Base-by-base conservation (phyloP, 352 stramenopile species). In the Peronospora belbahrii region DNA sequence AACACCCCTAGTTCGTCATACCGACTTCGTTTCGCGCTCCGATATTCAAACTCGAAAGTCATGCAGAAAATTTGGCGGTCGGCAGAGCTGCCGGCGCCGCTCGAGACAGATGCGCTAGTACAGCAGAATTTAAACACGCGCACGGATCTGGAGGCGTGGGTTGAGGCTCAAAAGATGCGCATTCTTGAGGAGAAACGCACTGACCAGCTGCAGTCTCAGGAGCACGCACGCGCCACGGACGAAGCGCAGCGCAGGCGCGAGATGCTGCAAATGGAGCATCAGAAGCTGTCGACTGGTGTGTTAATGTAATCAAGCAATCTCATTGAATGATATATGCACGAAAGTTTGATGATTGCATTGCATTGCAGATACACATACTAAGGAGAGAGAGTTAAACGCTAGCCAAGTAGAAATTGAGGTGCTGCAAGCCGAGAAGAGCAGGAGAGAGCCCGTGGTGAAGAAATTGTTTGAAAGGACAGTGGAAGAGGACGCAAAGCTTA, bases 391-490 rank as follows among this genome's bases (percentile, higher is more conserved):
- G 34, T 48, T 85, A 30, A 74, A 60, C 17, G 59, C 62, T 11
- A 69, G 73, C 36, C 53, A 85, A 39, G 62, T 84, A 42, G 76
- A 88, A 59, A 83, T 88, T 41, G 69, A 85, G 39, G 65, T 85
- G 41, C 39, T 87, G 44, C 61, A 82, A 54, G 50, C 65, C 0
- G 70, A 85, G 48, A 85, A 77, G 38, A 58, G 43, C 34, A 71
- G 71, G 52, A 73, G 74, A 17, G 70, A 85, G 30, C 73, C 73
- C 1, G 59, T 83, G 46, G 55, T 85, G n/a, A 78, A 80, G 39
- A 52, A 81, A 20, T 52, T 88, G 2, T 80, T 88, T 25, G 58
- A 67, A 32, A 66, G 54, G 15, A 84, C 70, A 32, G 63, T 75
- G 46, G 42, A 77, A 39, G 69, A 88, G 33, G 73, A 85, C 42